Base-by-base conservation (phyloP, 352 stramenopile genomes). In the Globisporangium cystogenes region DNA sequence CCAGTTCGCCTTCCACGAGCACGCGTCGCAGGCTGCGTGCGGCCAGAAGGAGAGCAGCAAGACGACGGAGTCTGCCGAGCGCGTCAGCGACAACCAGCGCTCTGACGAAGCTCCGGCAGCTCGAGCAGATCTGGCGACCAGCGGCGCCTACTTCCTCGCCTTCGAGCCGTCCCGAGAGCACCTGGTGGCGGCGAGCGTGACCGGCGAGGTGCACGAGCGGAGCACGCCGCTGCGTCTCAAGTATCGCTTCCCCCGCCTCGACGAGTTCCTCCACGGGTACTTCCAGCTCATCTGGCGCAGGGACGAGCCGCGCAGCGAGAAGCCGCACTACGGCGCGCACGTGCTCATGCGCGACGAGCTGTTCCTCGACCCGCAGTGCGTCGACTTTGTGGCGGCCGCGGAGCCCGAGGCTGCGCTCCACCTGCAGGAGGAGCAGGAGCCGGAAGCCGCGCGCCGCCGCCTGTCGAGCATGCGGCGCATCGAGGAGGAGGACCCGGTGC, bases 281-380 rank as follows among this genome's bases (percentile, higher is more conserved):
- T 83, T 87, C 46, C 76, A 87, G 59, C 49, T 87, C 10, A 74
- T 87, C n/a, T 87, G 76, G 76, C 64, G 76, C 14, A 48, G 62
- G 36, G 61, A 67, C 23, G 66, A 87, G 21, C 60, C 76, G 40
- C 62, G 73, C 18, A 82, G 70, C 26, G 70, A 84, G 27, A 64
- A 84, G 49, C 75, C 75, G 16, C 59, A 76, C 48, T 86, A 84
- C 39, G 70, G 82, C 26, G 27, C 55, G 11, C 64, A 65, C 26
- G 42, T 81, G 18, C 61, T 68, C 12, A 63, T 86, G 20, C 62
- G 64, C 1, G 75, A 86, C 51, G 69, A 76, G 39, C 46, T 76
- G 6, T 64, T 68, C n/a, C 26, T 74, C 20, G 62, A 82, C 8
- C 55, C 59, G 3, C 46, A 62, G 23, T 55, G 60, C 16, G 36